phyloP scores from a whole-genome alignment of 441 rosid genomes.

The Pelargonium australe region DNA sequence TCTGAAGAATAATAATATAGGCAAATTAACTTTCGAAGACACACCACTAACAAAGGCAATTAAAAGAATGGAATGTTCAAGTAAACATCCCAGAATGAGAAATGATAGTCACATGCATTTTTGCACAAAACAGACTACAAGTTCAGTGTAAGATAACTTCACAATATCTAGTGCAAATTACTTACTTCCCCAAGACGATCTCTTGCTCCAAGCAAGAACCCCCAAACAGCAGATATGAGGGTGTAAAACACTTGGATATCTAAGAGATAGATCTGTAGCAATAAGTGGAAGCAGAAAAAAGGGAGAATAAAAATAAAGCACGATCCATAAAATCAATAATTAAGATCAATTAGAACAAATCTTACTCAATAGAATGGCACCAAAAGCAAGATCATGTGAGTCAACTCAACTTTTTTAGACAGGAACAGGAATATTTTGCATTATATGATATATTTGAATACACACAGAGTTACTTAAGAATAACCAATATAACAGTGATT shows the following conservation, averaged over 20 bases:
- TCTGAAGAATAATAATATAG: slow-evolving; percentile 43
- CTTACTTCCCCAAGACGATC: slow-evolving; percentile 96
- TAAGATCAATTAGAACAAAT: background rate
- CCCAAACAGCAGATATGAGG: slow-evolving; percentile 78
- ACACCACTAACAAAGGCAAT: background rate
- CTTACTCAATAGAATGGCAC: background rate
- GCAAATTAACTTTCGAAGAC: slow-evolving; percentile 15
- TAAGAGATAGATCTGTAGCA: slow-evolving; percentile 77
- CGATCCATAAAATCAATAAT: background rate
- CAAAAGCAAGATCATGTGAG: no score
- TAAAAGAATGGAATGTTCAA: background rate
- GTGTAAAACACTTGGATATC: slow-evolving; percentile 87
- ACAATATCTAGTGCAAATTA: slow-evolving; percentile 16
- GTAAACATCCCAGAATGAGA: background rate
- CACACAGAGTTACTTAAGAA: no score
- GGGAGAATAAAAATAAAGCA: slow-evolving; percentile 8
- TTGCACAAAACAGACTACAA: no score
- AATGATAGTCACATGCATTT: background rate
- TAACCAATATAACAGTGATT: no score
- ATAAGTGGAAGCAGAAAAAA: slow-evolving; percentile 6
- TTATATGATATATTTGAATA: no score
- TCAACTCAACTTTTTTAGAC: no score
- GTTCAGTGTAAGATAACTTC: no score
- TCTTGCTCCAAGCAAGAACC: slow-evolving; percentile 95
- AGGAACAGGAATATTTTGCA: no score